Percentiles rank a stretch among this genome's conserved stretches.
Conservation (phyloP, 2,329 filamentous ascomycete genomes). For the Chrysoporthe cubensis region DNA sequence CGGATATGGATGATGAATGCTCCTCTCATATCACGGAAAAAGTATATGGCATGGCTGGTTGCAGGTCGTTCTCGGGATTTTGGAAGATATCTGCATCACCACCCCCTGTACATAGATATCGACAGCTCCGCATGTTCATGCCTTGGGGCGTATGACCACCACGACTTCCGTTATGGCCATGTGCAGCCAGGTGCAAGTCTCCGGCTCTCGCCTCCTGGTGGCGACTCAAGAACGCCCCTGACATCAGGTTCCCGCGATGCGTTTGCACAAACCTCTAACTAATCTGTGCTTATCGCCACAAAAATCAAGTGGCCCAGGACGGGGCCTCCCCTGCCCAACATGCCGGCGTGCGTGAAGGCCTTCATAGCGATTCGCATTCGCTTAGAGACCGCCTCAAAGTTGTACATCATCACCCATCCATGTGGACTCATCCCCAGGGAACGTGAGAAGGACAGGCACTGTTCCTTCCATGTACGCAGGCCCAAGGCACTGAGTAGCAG, state of each 20-base stretch:
- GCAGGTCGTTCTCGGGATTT: slow-evolving; percentile 22
- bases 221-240: not conserved
- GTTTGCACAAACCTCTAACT: not conserved
- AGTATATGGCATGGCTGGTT: slow-evolving; percentile 22
- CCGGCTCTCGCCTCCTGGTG: no score
- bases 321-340: not conserved
- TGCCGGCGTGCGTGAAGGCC: no score
- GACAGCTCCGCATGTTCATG: slow-evolving; percentile 14
- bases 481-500: not conserved
- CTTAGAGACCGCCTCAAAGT: no score
- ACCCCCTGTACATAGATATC: slow-evolving; percentile 25
- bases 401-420: not conserved
- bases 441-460: not conserved
- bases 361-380: no score
- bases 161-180: not conserved
- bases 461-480: not conserved
- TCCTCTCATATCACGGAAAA: slow-evolving; percentile 28
- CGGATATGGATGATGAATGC: slow-evolving; percentile 26
- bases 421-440: not conserved
- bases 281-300: not conserved
- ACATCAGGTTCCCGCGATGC: not conserved
- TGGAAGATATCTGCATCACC: slow-evolving; percentile 20
- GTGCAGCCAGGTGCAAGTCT: not conserved
- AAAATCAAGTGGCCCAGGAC: not conserved
- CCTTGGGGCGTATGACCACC: not conserved